Conservation (phyloP, 2,329 filamentous ascomycete species). For the Nigrospora oryzae region DNA sequence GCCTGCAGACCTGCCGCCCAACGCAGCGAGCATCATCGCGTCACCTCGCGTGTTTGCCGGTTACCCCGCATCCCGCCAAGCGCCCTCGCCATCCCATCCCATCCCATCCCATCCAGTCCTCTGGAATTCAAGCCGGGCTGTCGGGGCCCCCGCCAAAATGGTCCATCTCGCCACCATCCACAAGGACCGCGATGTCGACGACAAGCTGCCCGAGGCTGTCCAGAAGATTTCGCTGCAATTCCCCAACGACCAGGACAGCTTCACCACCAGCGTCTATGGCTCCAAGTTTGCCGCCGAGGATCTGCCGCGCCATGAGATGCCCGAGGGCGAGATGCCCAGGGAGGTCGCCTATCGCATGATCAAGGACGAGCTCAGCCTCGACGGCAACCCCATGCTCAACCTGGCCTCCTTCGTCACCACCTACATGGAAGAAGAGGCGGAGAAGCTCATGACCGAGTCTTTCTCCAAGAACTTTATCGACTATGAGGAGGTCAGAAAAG, state of each 20-base stretch:
- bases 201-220: constrained; percentile 23
- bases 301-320: constrained; percentile 78
- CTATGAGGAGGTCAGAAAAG: constrained; percentile 52
- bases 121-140: too few species aligned
- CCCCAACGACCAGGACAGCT: constrained; percentile 44
- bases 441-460: constrained; percentile 89
- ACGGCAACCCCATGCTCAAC: constrained; percentile 84
- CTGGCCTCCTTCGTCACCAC: constrained; percentile 91
- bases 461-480: constrained; percentile 96
- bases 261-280: constrained; percentile 79
- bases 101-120: too few species aligned
- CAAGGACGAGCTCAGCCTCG: constrained; percentile 85
- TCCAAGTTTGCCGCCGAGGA: constrained; percentile 75
- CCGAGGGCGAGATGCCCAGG: constrained; percentile 80
- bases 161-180: constrained; percentile 41
- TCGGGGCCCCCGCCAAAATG: constrained; percentile 27
- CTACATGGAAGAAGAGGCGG: constrained; percentile 95
- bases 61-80: too few species aligned
- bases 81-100: too few species aligned
- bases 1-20: too few species aligned
- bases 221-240: constrained; percentile 39
- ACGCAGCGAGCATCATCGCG: too few species aligned
- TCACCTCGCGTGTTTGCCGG: too few species aligned
- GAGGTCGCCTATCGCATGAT: constrained; percentile 96
- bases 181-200: constrained; percentile 14